Percentiles rank a stretch among this genome's conserved stretches.
Conservation (phyloP, 208 protist genomes). For the Crithidia sp. region DNA sequence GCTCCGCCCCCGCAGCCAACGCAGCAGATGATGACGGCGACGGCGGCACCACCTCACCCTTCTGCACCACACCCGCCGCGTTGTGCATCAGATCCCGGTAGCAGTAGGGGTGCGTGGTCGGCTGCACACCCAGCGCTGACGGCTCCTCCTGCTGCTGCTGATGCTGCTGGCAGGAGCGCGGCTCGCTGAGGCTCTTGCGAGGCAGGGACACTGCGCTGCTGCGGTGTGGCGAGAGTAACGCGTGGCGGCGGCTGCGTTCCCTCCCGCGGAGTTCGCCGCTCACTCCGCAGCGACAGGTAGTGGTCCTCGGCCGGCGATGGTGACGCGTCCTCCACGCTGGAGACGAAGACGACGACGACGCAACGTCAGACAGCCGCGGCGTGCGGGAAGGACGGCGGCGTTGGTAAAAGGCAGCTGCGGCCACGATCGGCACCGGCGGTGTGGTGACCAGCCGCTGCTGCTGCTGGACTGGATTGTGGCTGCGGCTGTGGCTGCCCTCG, state of each 20-base stretch:
- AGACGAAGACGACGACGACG: background rate
- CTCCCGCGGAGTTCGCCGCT: background rate
- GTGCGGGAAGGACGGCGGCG: slow-evolving; percentile 16
- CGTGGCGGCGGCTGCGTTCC: too few species aligned
- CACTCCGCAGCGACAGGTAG: background rate
- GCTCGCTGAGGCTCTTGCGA: too few species aligned
- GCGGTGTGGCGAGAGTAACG: too few species aligned
- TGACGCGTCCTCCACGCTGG: background rate
- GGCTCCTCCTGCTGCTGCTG: background rate
- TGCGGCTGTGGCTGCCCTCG: too few species aligned
- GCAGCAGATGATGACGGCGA: background rate
- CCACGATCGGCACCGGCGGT: too few species aligned
- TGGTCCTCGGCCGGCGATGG: background rate
- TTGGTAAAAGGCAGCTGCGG: background rate
- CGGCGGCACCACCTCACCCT: background rate
- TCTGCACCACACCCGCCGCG: background rate
- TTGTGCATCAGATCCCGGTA: slow-evolving; percentile 5
- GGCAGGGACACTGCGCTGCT: too few species aligned
- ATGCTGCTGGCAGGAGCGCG: too few species aligned
- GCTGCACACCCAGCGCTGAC: slow-evolving; percentile 7
- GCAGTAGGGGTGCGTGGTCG: slow-evolving; percentile 31
- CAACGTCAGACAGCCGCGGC: slow-evolving; percentile 10
- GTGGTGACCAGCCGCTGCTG: too few species aligned
- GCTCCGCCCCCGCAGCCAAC: background rate
- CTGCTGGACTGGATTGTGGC: too few species aligned